Evolutionary conservation across 352 stramenopile species (phyloP).

Genomic region (Pythium pyrilobum): DNA sequence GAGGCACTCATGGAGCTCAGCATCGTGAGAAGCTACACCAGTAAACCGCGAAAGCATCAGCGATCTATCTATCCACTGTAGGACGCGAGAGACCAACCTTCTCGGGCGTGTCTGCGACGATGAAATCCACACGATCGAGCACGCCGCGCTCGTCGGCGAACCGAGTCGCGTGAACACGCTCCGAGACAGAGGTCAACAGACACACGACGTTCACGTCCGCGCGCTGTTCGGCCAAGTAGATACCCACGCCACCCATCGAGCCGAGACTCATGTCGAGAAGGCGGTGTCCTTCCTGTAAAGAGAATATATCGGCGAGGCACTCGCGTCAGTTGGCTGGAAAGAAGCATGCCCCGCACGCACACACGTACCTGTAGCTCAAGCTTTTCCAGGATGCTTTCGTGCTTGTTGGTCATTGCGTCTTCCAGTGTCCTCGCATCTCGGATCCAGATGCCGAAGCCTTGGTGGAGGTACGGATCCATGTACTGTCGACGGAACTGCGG

Average conservation of each 20-base stretch:
- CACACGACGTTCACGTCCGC: slow-evolving; percentile 41
- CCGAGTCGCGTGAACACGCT: slow-evolving; percentile 48
- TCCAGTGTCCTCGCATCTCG: slow-evolving; percentile 40
- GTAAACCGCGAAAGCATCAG: not conserved
- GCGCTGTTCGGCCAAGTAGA: slow-evolving; percentile 62
- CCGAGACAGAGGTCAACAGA: slow-evolving; percentile 49
- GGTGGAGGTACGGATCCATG: slow-evolving; percentile 74
- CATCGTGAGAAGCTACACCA: slow-evolving; percentile 38
- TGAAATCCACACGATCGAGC: slow-evolving; percentile 62
- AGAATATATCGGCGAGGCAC: not conserved
- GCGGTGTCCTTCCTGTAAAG: slow-evolving; percentile 37
- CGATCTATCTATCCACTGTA: not conserved
- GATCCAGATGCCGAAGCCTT: slow-evolving; percentile 75
- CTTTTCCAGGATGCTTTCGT: slow-evolving; percentile 52
- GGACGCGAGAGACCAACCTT: slow-evolving; percentile 25
- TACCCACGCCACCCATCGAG: slow-evolving; percentile 74
- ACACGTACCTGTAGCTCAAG: slow-evolving; percentile 49
- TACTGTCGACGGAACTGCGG: slow-evolving; percentile 62
- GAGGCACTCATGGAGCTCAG: slow-evolving; percentile 48
- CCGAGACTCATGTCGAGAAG: slow-evolving; percentile 83
- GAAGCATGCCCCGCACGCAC: too few relatives aligned
- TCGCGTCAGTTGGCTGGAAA: too few relatives aligned
- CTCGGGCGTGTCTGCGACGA: slow-evolving; percentile 53
- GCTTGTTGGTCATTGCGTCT: slow-evolving; percentile 63
- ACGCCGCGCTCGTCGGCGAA: slow-evolving; percentile 59